phyloP scores from a whole-genome alignment of 257 asterid species.

The Thymus mandschuricus region DNA sequence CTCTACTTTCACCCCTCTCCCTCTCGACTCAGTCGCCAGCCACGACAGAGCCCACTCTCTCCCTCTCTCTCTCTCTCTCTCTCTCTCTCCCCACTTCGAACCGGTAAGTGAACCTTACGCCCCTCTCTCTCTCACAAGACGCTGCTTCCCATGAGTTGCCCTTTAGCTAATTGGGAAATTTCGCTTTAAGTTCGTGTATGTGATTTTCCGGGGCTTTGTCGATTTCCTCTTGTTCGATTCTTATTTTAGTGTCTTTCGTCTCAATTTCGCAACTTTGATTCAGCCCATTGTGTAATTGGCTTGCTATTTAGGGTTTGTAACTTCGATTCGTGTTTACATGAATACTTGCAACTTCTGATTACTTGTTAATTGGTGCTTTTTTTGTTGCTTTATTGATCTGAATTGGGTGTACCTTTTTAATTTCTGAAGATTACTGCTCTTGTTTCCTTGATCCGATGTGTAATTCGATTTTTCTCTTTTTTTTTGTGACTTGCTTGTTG shows the following conservation, averaged over 20 bases:
- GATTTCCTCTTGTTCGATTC: neutral
- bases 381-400: neutral
- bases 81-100: constrained; percentile 28
- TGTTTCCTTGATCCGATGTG: constrained; percentile 26
- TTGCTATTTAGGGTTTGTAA: constrained; percentile 36
- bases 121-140: neutral
- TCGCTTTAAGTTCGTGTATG: neutral
- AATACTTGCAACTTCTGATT: constrained; percentile 9
- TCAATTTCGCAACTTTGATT: constrained; percentile 26
- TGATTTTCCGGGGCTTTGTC: neutral
- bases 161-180: neutral
- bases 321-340: neutral
- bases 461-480: neutral
- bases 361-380: neutral
- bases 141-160: constrained; percentile 8
- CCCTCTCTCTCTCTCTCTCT: constrained; percentile 18
- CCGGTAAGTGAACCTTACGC: constrained; percentile 35
- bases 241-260: constrained; percentile 2
- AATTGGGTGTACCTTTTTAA: neutral
- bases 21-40: constrained; percentile 3
- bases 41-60: constrained; percentile 26
- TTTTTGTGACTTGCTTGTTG: constrained; percentile 1
- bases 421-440: neutral
- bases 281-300: constrained; percentile 22
- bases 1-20: constrained; percentile 10